Percentiles rank a stretch among this genome's conserved stretches.
Conservation (phyloP, 169 alveolate species). For the Plasmodium ovale region DNA sequence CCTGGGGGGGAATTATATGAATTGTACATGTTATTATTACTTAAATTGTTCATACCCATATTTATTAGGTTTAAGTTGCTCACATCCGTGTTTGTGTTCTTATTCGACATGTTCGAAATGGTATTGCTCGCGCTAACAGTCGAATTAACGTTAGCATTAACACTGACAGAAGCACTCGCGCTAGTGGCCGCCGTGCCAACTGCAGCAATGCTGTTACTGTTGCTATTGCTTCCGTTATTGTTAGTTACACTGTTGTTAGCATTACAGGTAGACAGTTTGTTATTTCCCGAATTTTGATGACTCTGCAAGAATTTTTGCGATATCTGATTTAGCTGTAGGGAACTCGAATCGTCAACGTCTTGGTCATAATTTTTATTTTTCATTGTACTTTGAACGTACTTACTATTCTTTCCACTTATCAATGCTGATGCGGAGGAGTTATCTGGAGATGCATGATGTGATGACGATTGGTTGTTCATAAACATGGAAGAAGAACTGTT, state of each 20-base stretch:
- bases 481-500: constrained; percentile 17
- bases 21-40: constrained; percentile 51
- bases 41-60: constrained; percentile 42
- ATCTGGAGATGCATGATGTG: constrained; percentile 6
- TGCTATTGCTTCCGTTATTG: background rate
- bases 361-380: constrained; percentile 64
- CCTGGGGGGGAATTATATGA: constrained; percentile 75
- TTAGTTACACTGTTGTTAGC: background rate
- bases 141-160: background rate
- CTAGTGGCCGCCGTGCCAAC: background rate
- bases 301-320: constrained; percentile 57
- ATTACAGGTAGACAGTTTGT: constrained; percentile 1
- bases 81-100: constrained; percentile 49
- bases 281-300: constrained; percentile 25
- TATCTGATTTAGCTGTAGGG: constrained; percentile 45
- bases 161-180: background rate
- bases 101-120: constrained; percentile 26
- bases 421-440: constrained; percentile 13
- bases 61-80: constrained; percentile 44
- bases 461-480: constrained; percentile 19
- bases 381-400: constrained; percentile 30
- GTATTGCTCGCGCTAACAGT: constrained; percentile 6
- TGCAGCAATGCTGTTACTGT: background rate
- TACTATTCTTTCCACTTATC: constrained; percentile 21
- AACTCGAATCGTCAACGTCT: constrained; percentile 47